Evolutionary conservation across 768 basidiomycete species (phyloP).

Genomic region (Inosperma sp.): DNA sequence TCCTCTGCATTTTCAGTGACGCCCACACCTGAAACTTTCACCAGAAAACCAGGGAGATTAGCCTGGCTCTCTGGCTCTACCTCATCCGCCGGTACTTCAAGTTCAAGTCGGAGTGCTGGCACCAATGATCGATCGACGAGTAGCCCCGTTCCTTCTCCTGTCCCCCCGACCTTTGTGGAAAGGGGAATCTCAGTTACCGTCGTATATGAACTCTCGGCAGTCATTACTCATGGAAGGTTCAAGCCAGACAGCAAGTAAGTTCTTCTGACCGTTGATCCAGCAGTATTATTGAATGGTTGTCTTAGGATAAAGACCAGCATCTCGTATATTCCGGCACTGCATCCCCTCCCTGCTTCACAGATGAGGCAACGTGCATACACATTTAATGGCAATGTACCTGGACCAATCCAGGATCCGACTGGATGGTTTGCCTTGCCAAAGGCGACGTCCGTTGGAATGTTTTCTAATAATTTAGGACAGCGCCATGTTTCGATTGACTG

Average conservation of each 20-base stretch:
- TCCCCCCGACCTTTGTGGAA: conserved; percentile 32
- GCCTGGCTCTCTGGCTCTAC: not conserved
- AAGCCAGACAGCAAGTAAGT: conserved; percentile 28
- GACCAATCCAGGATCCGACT: conserved; percentile 18
- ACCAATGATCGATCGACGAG: not conserved
- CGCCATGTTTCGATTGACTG: conserved; percentile 19
- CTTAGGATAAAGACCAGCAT: conserved; percentile 27
- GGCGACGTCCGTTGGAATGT: conserved; percentile 5
- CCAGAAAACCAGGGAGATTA: not conserved
- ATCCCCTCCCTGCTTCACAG: conserved; percentile 13
- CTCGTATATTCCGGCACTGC: conserved; percentile 18
- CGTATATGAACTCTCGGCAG: conserved; percentile 28
- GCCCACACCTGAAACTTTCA: not conserved
- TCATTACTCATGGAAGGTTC: conserved; percentile 28
- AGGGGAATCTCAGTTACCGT: conserved; percentile 22
- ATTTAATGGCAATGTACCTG: conserved; percentile 13
- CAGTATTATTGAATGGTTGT: not conserved
- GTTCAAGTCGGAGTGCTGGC: not conserved
- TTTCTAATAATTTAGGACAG: conserved; percentile 4
- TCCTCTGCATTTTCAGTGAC: not conserved
- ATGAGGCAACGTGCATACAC: conserved; percentile 19
- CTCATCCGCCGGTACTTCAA: not conserved
- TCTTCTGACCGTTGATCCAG: not conserved
- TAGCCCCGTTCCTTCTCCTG: conserved; percentile 6
- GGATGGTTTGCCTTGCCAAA: conserved; percentile 21